Base-by-base conservation (phyloP, 2,329 filamentous ascomycete species). In the Aureobasidium sp. region DNA sequence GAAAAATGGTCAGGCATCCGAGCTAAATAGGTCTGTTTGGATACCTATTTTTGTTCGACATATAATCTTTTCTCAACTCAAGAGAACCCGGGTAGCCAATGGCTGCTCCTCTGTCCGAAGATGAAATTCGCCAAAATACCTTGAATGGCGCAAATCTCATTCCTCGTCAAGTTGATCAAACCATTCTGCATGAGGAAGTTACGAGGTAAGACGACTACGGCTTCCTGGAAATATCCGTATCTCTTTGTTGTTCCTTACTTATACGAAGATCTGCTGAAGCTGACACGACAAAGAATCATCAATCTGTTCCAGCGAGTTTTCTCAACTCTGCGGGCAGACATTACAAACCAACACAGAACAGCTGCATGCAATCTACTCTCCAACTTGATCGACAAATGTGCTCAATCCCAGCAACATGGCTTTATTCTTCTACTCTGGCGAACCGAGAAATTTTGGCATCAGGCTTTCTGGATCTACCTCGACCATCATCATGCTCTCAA, bases 311-410 rank as follows among this genome's bases (percentile, higher is more conserved):
- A 37, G 27, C 57, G 13, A 44, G 1, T 52, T 2, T 46, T 52
- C 12, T 51, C n/a, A 2, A 61, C 57, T 26, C 13, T 61, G 47
- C 57, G 37, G 17, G 29, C 62, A 36, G 63, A 63, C 12, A 63
- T 73, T 26, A 67, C 52, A 47, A 68, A 70, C 39, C 69, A 73
- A 17, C 77, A 80, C 66, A 71, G 76, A 56, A 77, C 78, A 5
- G 77, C 77, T 47, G 77, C 78, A 42, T 79, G 75, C 66, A 80
- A 80, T 66, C 70, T 77, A 5, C 63, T 80, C 12, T 80, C 77
- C 64, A 74, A 75, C 7, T 67, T 79, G 41, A 71, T 80, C 39
- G 75, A 79, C 60, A 70, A 71, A 61, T 75, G 72, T 53, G 67
- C 72, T 53, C 68, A 70, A 42, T 75, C 73, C 0, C 60, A 68